Evolutionary conservation across 352 stramenopile species (phyloP).

Genomic region (Phytophthora sansomeana): DNA sequence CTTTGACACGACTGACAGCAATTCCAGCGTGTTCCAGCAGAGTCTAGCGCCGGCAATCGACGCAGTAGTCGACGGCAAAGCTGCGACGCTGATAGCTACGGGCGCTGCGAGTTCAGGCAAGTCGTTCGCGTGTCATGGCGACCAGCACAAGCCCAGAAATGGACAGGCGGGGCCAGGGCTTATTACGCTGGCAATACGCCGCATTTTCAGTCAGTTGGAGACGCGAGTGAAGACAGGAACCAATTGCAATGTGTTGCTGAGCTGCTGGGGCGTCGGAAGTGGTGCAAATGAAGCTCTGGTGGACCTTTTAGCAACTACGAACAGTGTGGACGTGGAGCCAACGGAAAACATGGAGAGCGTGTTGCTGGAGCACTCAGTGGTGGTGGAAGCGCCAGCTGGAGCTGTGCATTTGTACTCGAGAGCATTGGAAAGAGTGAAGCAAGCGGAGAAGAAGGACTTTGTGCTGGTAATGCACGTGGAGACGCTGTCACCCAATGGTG

Average conservation of each 20-base stretch:
- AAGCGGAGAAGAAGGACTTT: slow-evolving; percentile 43
- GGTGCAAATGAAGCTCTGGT: slow-evolving; percentile 15
- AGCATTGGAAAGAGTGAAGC: slow-evolving; percentile 26
- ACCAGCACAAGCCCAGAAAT: slow-evolving; percentile 28
- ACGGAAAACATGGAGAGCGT: slow-evolving; percentile 15
- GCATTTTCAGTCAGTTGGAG: slow-evolving; percentile 41
- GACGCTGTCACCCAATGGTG: slow-evolving; percentile 34
- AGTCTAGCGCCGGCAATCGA: slow-evolving; percentile 43
- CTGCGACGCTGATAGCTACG: slow-evolving; percentile 54
- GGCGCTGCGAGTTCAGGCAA: slow-evolving; percentile 60
- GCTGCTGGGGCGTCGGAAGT: slow-evolving; percentile 31
- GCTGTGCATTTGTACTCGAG: slow-evolving; percentile 42
- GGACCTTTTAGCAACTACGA: slow-evolving; percentile 20
- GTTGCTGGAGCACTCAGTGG: slow-evolving; percentile 40
- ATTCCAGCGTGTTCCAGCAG: slow-evolving; percentile 52
- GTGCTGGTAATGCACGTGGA: slow-evolving; percentile 58
- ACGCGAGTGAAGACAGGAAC: background rate
- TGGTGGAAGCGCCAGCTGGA: slow-evolving; percentile 42
- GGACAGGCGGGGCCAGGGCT: slow-evolving; percentile 27
- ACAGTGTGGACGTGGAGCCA: background rate
- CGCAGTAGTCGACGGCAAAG: slow-evolving; percentile 36
- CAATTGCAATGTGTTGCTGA: slow-evolving; percentile 32
- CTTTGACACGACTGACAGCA: slow-evolving; percentile 56
- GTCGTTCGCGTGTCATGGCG: slow-evolving; percentile 68
- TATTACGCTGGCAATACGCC: slow-evolving; percentile 48